Evolutionary conservation across 23 red algal species (phyloP).

Genomic region (Gracilaria vermiculophylla): DNA sequence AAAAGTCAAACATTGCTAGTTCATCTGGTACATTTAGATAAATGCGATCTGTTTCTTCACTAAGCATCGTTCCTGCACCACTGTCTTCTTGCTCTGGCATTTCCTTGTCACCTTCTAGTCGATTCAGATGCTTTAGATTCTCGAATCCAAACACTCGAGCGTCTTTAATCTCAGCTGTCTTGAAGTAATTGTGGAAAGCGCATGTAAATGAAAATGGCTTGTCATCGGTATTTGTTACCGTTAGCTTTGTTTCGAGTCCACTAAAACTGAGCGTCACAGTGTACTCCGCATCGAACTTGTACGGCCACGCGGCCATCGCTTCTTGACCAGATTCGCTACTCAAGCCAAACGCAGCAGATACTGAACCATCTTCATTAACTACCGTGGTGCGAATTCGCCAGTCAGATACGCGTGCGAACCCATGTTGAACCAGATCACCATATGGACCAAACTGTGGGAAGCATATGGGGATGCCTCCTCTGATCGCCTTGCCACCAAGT

Average conservation of each 20-base stretch:
- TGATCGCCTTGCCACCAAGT: constrained; percentile 57
- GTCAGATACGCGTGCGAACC: constrained; percentile 86
- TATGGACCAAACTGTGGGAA: constrained; percentile 98
- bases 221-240: constrained; percentile 78
- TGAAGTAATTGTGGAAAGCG: constrained; percentile 97
- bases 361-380: constrained; percentile 60
- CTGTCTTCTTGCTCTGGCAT: constrained; percentile 50
- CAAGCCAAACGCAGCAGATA: constrained; percentile 55
- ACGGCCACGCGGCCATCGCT: constrained; percentile 33
- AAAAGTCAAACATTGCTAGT: constrained; percentile 89
- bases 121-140: constrained; percentile 58
- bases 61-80: constrained; percentile 69
- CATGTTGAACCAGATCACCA: constrained; percentile 86
- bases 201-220: constrained; percentile 83
- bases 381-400: constrained; percentile 76
- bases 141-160: constrained; percentile 90
- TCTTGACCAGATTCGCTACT: constrained; percentile 53
- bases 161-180: constrained; percentile 52
- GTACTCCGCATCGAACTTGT: constrained; percentile 84
- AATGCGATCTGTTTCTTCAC: constrained; percentile 78
- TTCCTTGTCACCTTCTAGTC: constrained; percentile 64
- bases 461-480: constrained; percentile 93
- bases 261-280: constrained; percentile 71
- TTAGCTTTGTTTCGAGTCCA: constrained; percentile 80
- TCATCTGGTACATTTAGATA: constrained; percentile 83